Percentiles rank a stretch among this genome's conserved stretches.
Evolutionary conservation across 441 rosid genomes (phyloP).

Genomic region (Hura crepitans): DNA sequence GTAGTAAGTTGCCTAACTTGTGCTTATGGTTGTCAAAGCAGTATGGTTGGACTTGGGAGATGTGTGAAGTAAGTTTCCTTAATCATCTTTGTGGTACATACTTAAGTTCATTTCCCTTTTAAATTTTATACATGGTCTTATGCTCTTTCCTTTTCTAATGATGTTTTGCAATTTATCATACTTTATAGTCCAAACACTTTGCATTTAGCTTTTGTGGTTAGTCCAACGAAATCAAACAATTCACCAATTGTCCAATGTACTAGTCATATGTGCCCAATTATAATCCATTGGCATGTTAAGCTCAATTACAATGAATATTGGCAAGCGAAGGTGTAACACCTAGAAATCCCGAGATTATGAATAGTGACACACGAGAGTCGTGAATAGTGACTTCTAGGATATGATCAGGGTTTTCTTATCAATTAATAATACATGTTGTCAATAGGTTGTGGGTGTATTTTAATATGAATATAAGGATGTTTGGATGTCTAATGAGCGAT

Average conservation of each 20-base stretch:
- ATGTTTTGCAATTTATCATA: slow-evolving; percentile 9
- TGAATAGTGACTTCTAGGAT: too few relatives aligned
- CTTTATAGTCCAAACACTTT: slow-evolving; percentile 46
- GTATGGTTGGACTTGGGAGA: slow-evolving; percentile 36
- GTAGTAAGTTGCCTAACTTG: slow-evolving; percentile 77
- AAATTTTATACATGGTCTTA: slow-evolving; percentile 11
- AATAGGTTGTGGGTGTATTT: too few relatives aligned
- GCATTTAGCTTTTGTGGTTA: slow-evolving; percentile 58
- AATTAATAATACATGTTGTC: too few relatives aligned
- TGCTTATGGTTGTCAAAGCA: slow-evolving; percentile 79
- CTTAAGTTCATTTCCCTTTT: slow-evolving; percentile 31
- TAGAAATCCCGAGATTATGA: too few relatives aligned
- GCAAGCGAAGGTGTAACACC: too few relatives aligned
- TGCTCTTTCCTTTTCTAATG: not conserved
- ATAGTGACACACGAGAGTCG: too few relatives aligned
- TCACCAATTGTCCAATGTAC: slow-evolving; percentile 72
- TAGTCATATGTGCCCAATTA: slow-evolving; percentile 80
- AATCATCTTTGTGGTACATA: slow-evolving; percentile 7
- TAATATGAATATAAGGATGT: too few relatives aligned
- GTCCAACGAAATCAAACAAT: slow-evolving; percentile 39
- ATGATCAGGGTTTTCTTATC: too few relatives aligned
- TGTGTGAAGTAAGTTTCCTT: slow-evolving; percentile 65
- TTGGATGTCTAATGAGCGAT: too few relatives aligned
- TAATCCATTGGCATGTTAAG: slow-evolving; percentile 92
- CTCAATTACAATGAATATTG: slow-evolving; percentile 80